phyloP scores from a whole-genome alignment of 495 filamentous ascomycete genomes.

The Penicillium pulvis region DNA sequence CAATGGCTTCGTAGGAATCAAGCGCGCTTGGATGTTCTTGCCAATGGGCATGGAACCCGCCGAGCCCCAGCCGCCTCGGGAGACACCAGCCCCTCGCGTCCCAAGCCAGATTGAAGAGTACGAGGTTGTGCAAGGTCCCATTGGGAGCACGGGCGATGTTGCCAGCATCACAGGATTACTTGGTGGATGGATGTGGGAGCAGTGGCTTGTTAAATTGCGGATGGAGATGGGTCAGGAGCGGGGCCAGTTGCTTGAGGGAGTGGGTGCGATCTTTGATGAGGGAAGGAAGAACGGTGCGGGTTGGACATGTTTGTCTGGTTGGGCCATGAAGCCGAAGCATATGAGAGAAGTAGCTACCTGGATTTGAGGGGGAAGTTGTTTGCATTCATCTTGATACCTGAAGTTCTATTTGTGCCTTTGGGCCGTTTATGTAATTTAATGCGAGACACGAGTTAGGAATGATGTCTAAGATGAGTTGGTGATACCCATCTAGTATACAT shows the following conservation, averaged over 20 bases:
- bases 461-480: not conserved
- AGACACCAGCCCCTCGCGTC: constrained; percentile 56
- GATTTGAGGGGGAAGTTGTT: not conserved
- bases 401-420: constrained; percentile 20
- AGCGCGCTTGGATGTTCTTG: constrained; percentile 86
- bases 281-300: constrained; percentile 74
- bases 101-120: constrained; percentile 51
- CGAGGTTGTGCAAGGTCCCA: constrained; percentile 64
- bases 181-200: constrained; percentile 93
- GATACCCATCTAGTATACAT: not conserved
- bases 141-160: constrained; percentile 72
- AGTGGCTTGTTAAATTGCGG: constrained; percentile 87
- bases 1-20: constrained; percentile 74
- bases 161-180: constrained; percentile 79
- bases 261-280: constrained; percentile 82
- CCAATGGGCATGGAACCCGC: constrained; percentile 73
- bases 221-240: constrained; percentile 75
- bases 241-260: constrained; percentile 69
- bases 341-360: constrained; percentile 16
- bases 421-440: constrained; percentile 27
- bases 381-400: constrained; percentile 9
- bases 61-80: constrained; percentile 43
- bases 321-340: constrained; percentile 79
- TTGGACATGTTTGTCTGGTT: constrained; percentile 87
- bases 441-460: constrained; percentile 21